phyloP scores from a whole-genome alignment of 2,329 filamentous ascomycete genomes.

The Tolypocladium cylindrosporum region DNA sequence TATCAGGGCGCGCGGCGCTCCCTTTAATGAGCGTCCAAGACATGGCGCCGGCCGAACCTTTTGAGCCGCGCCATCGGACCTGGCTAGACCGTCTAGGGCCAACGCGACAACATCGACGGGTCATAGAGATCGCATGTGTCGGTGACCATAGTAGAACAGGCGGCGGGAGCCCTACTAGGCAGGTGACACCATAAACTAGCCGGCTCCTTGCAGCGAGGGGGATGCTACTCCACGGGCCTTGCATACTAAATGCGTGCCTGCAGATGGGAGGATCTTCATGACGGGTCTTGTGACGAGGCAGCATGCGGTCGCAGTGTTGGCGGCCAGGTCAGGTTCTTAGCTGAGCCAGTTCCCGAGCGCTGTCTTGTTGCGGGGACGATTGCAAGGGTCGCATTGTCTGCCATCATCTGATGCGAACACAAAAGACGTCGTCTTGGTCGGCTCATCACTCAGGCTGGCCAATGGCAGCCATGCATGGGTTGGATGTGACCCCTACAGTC shows the following conservation, averaged over 20 bases:
- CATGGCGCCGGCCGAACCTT: background rate
- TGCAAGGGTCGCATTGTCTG: background rate
- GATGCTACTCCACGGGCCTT: background rate
- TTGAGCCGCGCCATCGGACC: background rate
- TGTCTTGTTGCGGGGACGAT: background rate
- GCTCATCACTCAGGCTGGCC: background rate
- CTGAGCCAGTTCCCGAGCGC: background rate
- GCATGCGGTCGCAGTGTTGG: background rate
- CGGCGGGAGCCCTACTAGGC: conserved; percentile 1
- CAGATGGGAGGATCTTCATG: background rate
- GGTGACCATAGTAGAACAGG: background rate
- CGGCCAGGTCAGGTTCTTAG: background rate
- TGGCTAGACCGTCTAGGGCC: background rate
- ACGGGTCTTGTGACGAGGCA: background rate
- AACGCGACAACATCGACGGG: background rate
- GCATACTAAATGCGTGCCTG: background rate
- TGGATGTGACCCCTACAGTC: conserved; percentile 1
- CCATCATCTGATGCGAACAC: conserved; percentile 3
- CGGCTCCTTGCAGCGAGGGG: background rate
- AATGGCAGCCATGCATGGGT: background rate
- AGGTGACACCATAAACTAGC: conserved; percentile 1
- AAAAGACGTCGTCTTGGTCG: background rate
- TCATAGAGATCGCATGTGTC: background rate
- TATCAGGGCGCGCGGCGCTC: background rate
- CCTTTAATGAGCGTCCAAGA: background rate